phyloP scores from a whole-genome alignment of 352 stramenopile genomes.

The Globisporangium solare region DNA sequence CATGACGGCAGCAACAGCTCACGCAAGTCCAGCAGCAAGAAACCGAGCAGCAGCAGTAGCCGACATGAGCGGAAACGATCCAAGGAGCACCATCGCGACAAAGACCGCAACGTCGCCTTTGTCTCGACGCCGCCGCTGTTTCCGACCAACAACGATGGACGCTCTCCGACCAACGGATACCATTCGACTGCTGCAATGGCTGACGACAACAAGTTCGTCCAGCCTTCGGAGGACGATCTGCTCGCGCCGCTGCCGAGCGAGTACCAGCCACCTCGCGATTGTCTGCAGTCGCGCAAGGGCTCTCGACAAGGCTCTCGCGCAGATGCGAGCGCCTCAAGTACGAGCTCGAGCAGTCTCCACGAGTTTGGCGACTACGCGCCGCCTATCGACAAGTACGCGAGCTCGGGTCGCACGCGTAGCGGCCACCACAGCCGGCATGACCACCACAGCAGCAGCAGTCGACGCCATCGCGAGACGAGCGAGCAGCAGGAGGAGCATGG shows the following conservation, averaged over 20 bases:
- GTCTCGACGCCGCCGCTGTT: neutral
- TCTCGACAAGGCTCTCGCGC: constrained; percentile 51
- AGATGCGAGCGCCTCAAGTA: constrained; percentile 9
- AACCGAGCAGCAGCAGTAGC: constrained; percentile 7
- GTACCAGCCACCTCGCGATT: constrained; percentile 60
- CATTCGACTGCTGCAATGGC: no score
- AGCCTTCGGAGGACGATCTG: constrained; percentile 27
- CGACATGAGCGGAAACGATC: constrained; percentile 5
- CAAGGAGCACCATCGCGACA: constrained; percentile 7
- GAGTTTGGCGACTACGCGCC: constrained; percentile 37
- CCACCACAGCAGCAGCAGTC: constrained; percentile 16
- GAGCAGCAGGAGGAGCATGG: constrained; percentile 20
- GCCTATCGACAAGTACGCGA: constrained; percentile 1
- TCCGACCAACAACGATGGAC: constrained; percentile 15
- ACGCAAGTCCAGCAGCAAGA: constrained; percentile 8
- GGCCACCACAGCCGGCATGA: neutral
- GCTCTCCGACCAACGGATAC: constrained; percentile 3
- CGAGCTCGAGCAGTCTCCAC: constrained; percentile 26
- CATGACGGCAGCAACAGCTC: constrained; percentile 12
- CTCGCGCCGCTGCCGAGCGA: constrained; percentile 35
- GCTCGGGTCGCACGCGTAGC: constrained; percentile 2
- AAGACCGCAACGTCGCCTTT: neutral
- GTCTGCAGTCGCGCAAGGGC: constrained; percentile 70
- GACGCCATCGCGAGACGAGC: constrained; percentile 19
- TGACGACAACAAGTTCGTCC: constrained; percentile 14